Evolutionary conservation across 2,329 filamentous ascomycete species (phyloP), one percentile per base, ranked within the genome.

Genomic region (Venturia pyrina): DNA sequence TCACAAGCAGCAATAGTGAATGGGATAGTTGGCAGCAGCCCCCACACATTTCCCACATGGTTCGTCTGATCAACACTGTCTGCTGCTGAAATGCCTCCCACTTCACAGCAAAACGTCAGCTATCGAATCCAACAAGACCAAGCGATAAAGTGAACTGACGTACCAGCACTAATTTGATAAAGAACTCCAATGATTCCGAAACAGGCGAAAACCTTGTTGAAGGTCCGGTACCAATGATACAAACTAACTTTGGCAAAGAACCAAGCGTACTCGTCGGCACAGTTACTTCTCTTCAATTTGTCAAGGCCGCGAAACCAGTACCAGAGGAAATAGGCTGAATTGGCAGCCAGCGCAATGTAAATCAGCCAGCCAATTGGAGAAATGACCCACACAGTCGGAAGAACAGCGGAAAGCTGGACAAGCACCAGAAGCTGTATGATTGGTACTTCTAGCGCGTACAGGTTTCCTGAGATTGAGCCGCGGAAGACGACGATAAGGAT

Each of bases 1-100:
- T 59, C 53, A 24, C 53, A 59, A 59, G 53, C 53, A 59, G 53
- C 53, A 37, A 59, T 59, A 15, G 53, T 59, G 32, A 59, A 59
- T 1, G 53, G 53, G 11, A 59, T 59, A 3, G 53, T 59, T 59
- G 53, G 53, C n/a, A 59, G 53, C 13, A 59, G 32, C 1, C 53
- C 28, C 53, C 53, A 59, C n/a, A 59, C 53, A n/a, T 59, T 59
- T 8, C 53, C 53, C 28, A 59, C 53, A 19, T 59, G 53, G 5
- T 59, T 59, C 32, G 53, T 59, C 32, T 59, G 53, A 21, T 59
- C 53, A 3, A 59, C 53, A 59, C 37, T 32, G 32, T 59, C 53
- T n/a, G 28, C 32, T 59, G 32, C 53, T 37, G 53, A 32, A 40
- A 59, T 37, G 8, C 53, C 53, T 10, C 32, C 28, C 15, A 59